These are phyloP conservation scores for Pichia terricola DNA, from an alignment of 1,139 yeast genomes.

Conservation along the genomic window DNA sequence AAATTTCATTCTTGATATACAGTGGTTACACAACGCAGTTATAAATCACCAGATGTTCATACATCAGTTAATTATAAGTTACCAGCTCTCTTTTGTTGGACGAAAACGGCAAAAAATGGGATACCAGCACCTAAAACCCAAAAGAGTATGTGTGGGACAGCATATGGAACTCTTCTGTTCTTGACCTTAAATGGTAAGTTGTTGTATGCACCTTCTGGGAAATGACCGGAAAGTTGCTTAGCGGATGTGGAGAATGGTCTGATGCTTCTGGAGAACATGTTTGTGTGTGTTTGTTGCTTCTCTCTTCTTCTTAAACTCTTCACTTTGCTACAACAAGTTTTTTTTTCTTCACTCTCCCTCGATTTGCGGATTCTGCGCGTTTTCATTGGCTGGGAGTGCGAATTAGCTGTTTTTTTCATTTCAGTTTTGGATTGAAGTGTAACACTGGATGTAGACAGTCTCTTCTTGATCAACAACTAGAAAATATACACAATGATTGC, in stretches of 20 bases:
- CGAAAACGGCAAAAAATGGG: conserved; percentile 61
- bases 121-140: conserved; percentile 47
- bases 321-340: too few species aligned
- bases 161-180: conserved; percentile 84
- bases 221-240: conserved; percentile 31
- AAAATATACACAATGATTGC: conserved; percentile 47
- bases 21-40: too few species aligned
- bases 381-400: too few species aligned
- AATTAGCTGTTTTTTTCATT: too few species aligned
- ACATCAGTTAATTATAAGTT: conserved; percentile 27
- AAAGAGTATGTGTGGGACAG: conserved; percentile 70
- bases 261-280: conserved; percentile 29
- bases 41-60: too few species aligned
- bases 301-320: neutral
- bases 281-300: neutral
- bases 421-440: too few species aligned
- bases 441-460: too few species aligned
- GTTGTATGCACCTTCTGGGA: conserved; percentile 78
- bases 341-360: too few species aligned
- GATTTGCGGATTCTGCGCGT: too few species aligned
- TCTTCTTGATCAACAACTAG: too few species aligned
- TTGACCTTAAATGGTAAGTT: conserved; percentile 92
- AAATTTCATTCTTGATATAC: too few species aligned
- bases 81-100: conserved; percentile 74
- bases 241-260: conserved; percentile 18